phyloP scores from a whole-genome alignment of 352 stramenopile species.

The Phytophthora hibernalis region DNA sequence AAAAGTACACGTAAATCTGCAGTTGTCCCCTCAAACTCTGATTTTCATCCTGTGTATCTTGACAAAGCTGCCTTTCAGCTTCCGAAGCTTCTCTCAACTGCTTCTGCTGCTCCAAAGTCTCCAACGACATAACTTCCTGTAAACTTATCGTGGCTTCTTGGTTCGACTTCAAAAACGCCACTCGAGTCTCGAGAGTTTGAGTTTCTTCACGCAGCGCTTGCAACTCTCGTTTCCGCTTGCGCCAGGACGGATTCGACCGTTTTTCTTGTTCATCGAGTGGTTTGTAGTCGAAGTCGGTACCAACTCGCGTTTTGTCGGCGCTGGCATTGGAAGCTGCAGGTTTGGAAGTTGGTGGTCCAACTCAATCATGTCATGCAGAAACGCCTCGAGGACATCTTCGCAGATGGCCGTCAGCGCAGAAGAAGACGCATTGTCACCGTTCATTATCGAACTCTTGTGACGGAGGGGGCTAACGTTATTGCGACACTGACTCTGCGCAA shows the following conservation, averaged over 20 bases:
- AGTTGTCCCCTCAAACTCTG: conserved; percentile 2
- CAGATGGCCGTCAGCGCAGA: no score
- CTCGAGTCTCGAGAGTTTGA: conserved; percentile 4
- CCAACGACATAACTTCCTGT: not conserved
- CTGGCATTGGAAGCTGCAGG: not conserved
- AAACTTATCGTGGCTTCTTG: not conserved
- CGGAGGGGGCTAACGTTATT: no score
- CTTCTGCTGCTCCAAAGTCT: not conserved
- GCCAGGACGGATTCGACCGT: conserved; percentile 3
- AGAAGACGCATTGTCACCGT: no score
- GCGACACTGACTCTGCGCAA: no score
- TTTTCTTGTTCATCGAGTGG: conserved; percentile 1
- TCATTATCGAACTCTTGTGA: no score
- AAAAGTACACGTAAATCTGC: not conserved
- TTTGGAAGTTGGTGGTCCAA: not conserved
- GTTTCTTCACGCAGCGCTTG: conserved; percentile 1
- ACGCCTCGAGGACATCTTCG: no score
- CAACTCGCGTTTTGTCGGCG: no score
- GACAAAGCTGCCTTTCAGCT: conserved; percentile 1
- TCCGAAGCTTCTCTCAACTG: not conserved
- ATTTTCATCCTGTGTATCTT: conserved; percentile 11
- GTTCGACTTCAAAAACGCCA: not conserved
- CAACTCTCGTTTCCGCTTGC: conserved; percentile 17
- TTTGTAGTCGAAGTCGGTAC: not conserved
- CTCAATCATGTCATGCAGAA: no score